Evolutionary conservation across 345 rosid species (phyloP), one percentile per base, ranked within the genome.

Genomic region (Rhizophora apiculata): DNA sequence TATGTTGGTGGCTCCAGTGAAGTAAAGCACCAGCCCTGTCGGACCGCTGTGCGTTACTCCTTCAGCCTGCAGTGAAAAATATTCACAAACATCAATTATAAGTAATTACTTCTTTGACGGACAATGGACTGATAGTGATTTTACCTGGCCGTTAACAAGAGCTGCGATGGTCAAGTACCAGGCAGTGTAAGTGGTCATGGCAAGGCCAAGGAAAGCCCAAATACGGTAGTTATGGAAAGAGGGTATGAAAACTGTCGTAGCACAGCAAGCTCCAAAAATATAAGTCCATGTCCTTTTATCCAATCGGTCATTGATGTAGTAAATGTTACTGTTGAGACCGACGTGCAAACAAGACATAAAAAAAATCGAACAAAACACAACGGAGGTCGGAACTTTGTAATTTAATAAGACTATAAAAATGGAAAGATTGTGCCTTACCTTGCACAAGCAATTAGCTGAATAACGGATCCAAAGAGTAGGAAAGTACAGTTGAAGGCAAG

Each of bases 221-320:
- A 96, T 89, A 37, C 99, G 84, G 83, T 96, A 96, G 80, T 96
- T 96, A 81, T 92, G 99, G 60, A 96, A 96, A 8, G 99, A 96
- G 0, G 99, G 99, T 46, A 96, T 92, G 75, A 96, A 96, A 34
- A 96, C 98, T 3, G 99, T 96, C 64, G 99, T 96, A 43, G 99
- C 99, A 79, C 99, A 96, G 73, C 99, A 96, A 77, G 99, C 99
- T 81, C 99, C 99, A 70, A 96, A 96, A 64, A 96, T 96, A 34
- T 92, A 96, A 5, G 99, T 96, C 99, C 98, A 96, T 63, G 99
- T 96, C 76, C 99, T 83, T 89, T 96, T 96, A 82, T 96, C 99
- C 85, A 96, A 68, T 9, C 80, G 88, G 75, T 96, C 98, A 65
- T 92, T 96, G 76, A 96, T 92, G 86, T 92, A 96, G 80, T 96